Evolutionary conservation across 2,329 filamentous ascomycete species (phyloP), one percentile per base, ranked within the genome.

Genomic region (Colletotrichum falcatum): DNA sequence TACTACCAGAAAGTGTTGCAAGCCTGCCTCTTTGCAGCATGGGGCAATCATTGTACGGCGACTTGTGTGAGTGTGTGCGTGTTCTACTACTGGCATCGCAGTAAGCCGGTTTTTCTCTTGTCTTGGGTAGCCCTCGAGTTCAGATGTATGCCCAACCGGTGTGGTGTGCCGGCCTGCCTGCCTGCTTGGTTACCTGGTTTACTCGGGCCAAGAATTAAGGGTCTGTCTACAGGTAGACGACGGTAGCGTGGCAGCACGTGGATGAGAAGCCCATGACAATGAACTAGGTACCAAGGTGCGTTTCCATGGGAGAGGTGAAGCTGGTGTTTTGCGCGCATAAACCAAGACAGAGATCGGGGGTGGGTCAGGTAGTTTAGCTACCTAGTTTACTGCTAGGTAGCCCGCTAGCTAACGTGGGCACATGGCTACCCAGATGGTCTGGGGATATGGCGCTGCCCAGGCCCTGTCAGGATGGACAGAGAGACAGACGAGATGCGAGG

Each of bases 1-100:
- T 46, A n/a, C n/a, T n/a, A n/a, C n/a, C n/a, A 48, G 58, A 67
- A 67, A 66, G 67, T 56, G 63, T 56, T 56, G 63, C 44, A 39
- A 39, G 67, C 51, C 58, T 56, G 67, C 61, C 56, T 62, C 35
- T 70, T 56, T 66, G 63, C 56, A 62, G 58, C 26, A 48, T 46
- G 20, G 48, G 18, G n/a, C 30, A 33, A 7, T 33, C 30, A 33
- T 33, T 33, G 30, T n/a, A n/a, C n/a, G n/a, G n/a, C n/a, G n/a
- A n/a, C n/a, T n/a, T n/a, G n/a, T n/a, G n/a, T n/a, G n/a, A n/a
- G n/a, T n/a, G n/a, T n/a, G n/a, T n/a, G n/a, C n/a, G n/a, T n/a
- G n/a, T n/a, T n/a, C n/a, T n/a, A n/a, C n/a, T n/a, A n/a, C n/a
- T n/a, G n/a, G n/a, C n/a, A n/a, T n/a, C n/a, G 30, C 30, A 33